phyloP scores from a whole-genome alignment of 202 grass and related monocot species.

The Carex arenaria region DNA sequence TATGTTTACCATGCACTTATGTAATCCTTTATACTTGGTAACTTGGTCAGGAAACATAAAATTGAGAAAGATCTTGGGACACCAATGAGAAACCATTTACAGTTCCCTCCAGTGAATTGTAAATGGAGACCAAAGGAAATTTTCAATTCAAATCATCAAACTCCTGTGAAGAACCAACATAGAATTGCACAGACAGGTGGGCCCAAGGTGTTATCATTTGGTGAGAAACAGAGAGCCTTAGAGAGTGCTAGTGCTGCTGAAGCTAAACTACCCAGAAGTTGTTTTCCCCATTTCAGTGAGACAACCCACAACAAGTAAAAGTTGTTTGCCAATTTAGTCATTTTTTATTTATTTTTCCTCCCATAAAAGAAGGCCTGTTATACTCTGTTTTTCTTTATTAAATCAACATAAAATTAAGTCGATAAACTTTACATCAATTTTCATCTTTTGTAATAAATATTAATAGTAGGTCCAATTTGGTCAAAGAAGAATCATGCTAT shows the following conservation, averaged over 20 bases:
- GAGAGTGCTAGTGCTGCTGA: not conserved
- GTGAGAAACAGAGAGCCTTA: conserved; percentile 12
- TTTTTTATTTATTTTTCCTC: not conserved
- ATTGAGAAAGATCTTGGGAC: conserved; percentile 54
- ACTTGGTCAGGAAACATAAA: conserved; percentile 60
- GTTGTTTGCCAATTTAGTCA: not conserved
- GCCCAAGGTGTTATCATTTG: not conserved
- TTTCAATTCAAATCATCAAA: not conserved
- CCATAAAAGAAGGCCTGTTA: not conserved
- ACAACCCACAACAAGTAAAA: conserved; percentile 46
- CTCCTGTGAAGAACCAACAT: not conserved
- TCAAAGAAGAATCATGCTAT: not conserved
- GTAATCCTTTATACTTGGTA: conserved; percentile 9
- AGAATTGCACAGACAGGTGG: not conserved
- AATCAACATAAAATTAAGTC: not conserved
- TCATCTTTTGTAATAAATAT: not conserved
- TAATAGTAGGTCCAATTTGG: not conserved
- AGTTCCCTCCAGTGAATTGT: conserved; percentile 39
- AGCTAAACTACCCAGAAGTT: conserved; percentile 22
- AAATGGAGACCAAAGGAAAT: not conserved
- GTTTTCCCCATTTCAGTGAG: conserved; percentile 54
- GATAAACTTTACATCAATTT: not conserved
- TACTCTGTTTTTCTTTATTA: not conserved
- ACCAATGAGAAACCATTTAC: conserved; percentile 59
- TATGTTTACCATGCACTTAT: conserved; percentile 13